Percentiles rank a stretch among this genome's conserved stretches.
phyloP scores from a whole-genome alignment of 192 early-diverging fungal genomes.

The Glomus cerebriforme region DNA sequence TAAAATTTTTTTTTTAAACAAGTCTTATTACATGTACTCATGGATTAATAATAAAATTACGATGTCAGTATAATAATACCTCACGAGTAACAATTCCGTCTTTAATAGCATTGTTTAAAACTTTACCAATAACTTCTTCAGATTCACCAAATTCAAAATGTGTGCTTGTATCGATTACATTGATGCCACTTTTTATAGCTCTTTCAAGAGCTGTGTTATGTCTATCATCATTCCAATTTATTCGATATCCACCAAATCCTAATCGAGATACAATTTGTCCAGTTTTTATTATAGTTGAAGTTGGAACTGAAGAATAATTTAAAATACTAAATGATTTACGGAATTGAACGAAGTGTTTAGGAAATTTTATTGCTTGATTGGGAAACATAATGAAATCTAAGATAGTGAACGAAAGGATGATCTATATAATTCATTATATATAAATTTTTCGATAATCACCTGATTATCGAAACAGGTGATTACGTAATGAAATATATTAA shows the following conservation, averaged over 20 bases:
- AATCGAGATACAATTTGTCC: constrained; percentile 52
- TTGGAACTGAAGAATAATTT: constrained; percentile 33
- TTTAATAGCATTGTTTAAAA: constrained; percentile 21
- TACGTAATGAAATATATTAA: too few species aligned
- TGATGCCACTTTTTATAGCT: constrained; percentile 64
- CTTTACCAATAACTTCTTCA: constrained; percentile 19
- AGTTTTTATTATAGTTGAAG: constrained; percentile 44
- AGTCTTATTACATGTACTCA: neutral
- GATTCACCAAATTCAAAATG: constrained; percentile 68
- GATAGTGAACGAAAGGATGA: too few species aligned
- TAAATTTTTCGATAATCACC: too few species aligned
- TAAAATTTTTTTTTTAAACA: constrained; percentile 13
- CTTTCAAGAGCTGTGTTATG: constrained; percentile 53
- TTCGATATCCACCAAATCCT: constrained; percentile 70
- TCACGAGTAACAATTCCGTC: neutral
- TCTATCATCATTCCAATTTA: constrained; percentile 38
- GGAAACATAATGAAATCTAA: too few species aligned
- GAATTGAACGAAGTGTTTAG: too few species aligned
- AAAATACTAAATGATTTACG: too few species aligned
- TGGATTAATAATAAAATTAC: neutral
- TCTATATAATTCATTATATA: too few species aligned
- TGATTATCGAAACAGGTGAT: too few species aligned
- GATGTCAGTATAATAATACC: neutral
- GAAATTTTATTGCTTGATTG: too few species aligned
- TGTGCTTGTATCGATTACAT: constrained; percentile 72